A percentile compares a stretch with the other conserved stretches of the same genome.
Conservation (phyloP, 225 moss, liverwort and hornwort genomes). For the Straminergon stramineum region DNA sequence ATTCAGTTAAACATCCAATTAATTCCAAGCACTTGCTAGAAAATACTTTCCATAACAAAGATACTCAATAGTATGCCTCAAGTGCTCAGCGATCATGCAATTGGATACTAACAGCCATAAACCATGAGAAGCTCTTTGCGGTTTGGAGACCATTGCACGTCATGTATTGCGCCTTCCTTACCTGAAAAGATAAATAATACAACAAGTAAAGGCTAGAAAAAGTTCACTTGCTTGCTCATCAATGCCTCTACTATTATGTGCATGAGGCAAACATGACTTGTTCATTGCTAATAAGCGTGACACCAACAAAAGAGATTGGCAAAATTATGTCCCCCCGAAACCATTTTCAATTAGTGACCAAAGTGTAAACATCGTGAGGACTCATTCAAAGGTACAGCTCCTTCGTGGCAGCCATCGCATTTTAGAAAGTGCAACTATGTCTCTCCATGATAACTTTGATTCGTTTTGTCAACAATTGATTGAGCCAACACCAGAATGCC, state of each 20-base stretch:
- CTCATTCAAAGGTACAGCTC: slow-evolving; percentile 91
- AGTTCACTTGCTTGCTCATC: background rate
- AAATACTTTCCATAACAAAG: background rate
- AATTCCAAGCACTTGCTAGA: background rate
- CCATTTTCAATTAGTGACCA: background rate
- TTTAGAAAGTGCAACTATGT: slow-evolving; percentile 72
- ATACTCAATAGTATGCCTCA: background rate
- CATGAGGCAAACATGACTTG: background rate
- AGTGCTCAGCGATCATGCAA: background rate
- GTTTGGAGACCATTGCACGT: slow-evolving; percentile 93
- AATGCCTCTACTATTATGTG: background rate
- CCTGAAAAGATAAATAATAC: slow-evolving; percentile 18
- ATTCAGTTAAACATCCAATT: background rate
- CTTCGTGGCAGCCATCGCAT: slow-evolving; percentile 80
- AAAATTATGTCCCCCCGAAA: background rate
- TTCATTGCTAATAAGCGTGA: background rate
- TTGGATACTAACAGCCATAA: slow-evolving; percentile 98
- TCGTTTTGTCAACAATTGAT: slow-evolving; percentile 93
- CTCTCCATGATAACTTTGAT: slow-evolving; percentile 92
- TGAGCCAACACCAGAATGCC: slow-evolving; percentile 77
- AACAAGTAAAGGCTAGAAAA: background rate
- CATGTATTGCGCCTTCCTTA: slow-evolving; percentile 92
- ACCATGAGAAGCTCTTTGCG: slow-evolving; percentile 85
- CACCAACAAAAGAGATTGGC: background rate
- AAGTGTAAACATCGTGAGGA: background rate